Conservation (phyloP, 495 filamentous ascomycete species). For the Rhizodiscina lignyota region DNA sequence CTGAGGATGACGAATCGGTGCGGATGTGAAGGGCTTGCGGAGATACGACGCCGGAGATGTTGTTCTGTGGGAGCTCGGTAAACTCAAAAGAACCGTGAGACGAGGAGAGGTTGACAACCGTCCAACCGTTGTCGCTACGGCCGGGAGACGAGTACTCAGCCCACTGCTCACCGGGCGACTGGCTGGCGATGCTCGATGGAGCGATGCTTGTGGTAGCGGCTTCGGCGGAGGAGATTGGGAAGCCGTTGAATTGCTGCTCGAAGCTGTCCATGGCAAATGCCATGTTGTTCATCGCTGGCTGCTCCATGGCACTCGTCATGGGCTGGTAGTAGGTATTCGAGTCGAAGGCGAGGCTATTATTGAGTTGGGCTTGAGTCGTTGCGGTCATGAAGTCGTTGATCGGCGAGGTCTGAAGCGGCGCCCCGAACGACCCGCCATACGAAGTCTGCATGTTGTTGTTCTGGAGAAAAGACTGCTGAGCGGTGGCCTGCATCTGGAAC, state of each 20-base stretch:
- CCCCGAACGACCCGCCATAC: too few species aligned
- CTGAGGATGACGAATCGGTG: slow-evolving; percentile 70
- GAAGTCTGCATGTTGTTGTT: slow-evolving; percentile 3
- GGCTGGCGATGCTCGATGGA: slow-evolving; percentile 33
- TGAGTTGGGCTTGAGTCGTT: too few species aligned
- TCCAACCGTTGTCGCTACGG: slow-evolving; percentile 69
- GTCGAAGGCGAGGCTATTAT: too few species aligned
- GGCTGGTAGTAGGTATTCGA: background rate
- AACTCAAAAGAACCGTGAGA: slow-evolving; percentile 34
- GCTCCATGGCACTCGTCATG: too few species aligned
- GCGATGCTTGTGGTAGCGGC: slow-evolving; percentile 4
- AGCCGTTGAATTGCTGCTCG: slow-evolving; percentile 5
- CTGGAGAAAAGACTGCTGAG: slow-evolving; percentile 4
- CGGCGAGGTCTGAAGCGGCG: too few species aligned
- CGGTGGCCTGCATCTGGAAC: too few species aligned
- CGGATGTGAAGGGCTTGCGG: slow-evolving; percentile 76
- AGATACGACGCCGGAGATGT: slow-evolving; percentile 54
- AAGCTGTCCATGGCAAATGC: slow-evolving; percentile 10
- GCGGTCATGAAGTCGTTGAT: too few species aligned
- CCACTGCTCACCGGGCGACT: slow-evolving; percentile 69
- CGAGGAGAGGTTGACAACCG: slow-evolving; percentile 43
- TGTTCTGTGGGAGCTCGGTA: slow-evolving; percentile 31
- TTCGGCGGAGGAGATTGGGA: slow-evolving; percentile 1
- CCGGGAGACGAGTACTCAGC: slow-evolving; percentile 70
- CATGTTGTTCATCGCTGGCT: slow-evolving; percentile 1